Conservation (phyloP, 768 basidiomycete genomes). For the Hypholoma fasciculare region DNA sequence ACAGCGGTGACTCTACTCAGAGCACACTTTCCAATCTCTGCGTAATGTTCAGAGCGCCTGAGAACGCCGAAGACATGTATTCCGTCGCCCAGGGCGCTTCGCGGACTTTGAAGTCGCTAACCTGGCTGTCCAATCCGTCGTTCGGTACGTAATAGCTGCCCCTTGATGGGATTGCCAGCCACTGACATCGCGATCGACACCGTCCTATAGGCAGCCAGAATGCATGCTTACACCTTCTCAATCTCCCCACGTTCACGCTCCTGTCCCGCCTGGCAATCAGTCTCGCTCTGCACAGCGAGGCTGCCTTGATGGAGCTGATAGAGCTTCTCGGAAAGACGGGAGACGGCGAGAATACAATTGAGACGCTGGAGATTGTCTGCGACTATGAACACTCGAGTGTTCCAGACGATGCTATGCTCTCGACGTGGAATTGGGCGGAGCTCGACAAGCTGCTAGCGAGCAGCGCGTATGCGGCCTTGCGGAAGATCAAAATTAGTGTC, state of each 20-base stretch:
- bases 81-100: conserved; percentile 5
- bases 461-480: background rate
- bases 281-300: background rate
- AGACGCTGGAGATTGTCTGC: conserved; percentile 14
- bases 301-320: background rate
- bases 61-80: conserved; percentile 1
- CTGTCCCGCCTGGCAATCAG: conserved; percentile 1
- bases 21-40: conserved; percentile 8
- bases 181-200: background rate
- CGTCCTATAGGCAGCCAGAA: background rate
- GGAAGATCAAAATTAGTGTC: conserved; percentile 8
- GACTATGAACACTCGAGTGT: conserved; percentile 10
- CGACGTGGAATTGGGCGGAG: conserved; percentile 5
- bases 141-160: conserved; percentile 3
- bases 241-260: background rate
- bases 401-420: conserved; percentile 4
- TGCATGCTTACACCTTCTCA: background rate
- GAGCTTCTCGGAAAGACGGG: background rate
- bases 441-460: conserved; percentile 11
- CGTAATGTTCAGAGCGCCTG: conserved; percentile 1
- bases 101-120: conserved; percentile 8
- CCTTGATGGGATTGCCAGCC: background rate
- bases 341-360: background rate
- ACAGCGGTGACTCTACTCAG: background rate
- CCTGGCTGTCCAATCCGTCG: conserved; percentile 13